Evolutionary conservation across 2,329 filamentous ascomycete species (phyloP).

Genomic region (Sporothrix schenckii): DNA sequence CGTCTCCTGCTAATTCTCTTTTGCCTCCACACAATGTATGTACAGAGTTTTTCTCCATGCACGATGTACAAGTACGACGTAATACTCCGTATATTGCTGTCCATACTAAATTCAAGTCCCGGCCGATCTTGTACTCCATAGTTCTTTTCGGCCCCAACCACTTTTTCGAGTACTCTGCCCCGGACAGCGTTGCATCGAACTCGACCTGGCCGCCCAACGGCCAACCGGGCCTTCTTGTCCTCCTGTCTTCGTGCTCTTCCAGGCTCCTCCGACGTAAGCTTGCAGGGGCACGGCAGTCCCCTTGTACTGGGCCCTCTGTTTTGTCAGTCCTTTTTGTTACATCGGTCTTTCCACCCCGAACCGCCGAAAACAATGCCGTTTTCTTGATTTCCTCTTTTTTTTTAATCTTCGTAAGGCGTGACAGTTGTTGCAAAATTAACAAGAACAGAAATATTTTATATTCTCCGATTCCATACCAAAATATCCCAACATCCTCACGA

Average conservation of each 20-base stretch:
- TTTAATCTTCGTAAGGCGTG: neutral
- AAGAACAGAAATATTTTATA: neutral
- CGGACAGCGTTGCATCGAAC: neutral
- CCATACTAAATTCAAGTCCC: neutral
- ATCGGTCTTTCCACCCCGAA: neutral
- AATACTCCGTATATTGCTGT: neutral
- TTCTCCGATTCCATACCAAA: neutral
- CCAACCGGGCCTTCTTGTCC: neutral
- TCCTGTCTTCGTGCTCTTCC: neutral
- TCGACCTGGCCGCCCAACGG: neutral
- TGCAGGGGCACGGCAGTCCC: neutral
- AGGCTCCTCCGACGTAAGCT: neutral
- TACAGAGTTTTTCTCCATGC: no score
- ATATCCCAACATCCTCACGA: constrained; percentile 10
- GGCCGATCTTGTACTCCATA: no score
- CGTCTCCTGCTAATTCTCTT: neutral
- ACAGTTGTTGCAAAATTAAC: neutral
- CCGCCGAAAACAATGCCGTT: neutral
- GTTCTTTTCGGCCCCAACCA: neutral
- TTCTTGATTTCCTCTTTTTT: neutral
- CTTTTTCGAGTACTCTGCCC: neutral
- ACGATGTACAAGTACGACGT: no score
- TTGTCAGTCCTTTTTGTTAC: neutral
- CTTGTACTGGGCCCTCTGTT: neutral
- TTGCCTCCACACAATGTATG: neutral